Conservation (phyloP, 306 rosid species). For the Ceratonia siliqua region DNA sequence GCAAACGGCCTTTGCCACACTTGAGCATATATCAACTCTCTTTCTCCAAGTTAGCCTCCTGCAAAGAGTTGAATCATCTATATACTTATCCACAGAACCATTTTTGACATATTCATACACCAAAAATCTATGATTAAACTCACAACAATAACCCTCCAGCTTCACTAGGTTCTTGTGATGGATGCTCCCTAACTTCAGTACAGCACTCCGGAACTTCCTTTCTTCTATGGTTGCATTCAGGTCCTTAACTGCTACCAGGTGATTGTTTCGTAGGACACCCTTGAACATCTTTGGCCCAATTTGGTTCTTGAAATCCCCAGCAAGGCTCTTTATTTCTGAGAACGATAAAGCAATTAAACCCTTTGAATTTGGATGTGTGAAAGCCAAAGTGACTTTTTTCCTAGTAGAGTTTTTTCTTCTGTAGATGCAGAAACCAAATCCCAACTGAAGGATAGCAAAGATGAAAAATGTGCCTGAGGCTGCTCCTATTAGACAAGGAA, state of each 20-base stretch:
- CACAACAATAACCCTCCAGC: constrained; percentile 87
- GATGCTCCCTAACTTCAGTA: constrained; percentile 60
- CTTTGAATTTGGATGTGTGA: constrained; percentile 46
- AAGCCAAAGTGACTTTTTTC: constrained; percentile 43
- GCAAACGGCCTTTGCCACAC: constrained; percentile 67
- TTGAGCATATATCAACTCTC: constrained; percentile 66
- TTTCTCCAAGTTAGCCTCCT: constrained; percentile 73
- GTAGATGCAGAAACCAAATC: constrained; percentile 52
- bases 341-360: constrained; percentile 58
- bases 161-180: constrained; percentile 72
- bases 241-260: constrained; percentile 52
- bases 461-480: constrained; percentile 55
- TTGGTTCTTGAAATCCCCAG: constrained; percentile 55
- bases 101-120: constrained; percentile 63
- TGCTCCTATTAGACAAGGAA: constrained; percentile 64
- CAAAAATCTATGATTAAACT: constrained; percentile 53
- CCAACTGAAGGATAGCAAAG: constrained; percentile 57
- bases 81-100: constrained; percentile 56
- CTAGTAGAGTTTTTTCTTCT: constrained; percentile 41
- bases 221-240: constrained; percentile 58
- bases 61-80: constrained; percentile 55
- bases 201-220: constrained; percentile 65
- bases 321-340: constrained; percentile 63
- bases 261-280: constrained; percentile 55
- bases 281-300: constrained; percentile 66